A percentile compares a stretch with the other conserved stretches of the same genome.
Conservation (phyloP, 2,329 filamentous ascomycete species). For the Mycosphaerella arachidis region DNA sequence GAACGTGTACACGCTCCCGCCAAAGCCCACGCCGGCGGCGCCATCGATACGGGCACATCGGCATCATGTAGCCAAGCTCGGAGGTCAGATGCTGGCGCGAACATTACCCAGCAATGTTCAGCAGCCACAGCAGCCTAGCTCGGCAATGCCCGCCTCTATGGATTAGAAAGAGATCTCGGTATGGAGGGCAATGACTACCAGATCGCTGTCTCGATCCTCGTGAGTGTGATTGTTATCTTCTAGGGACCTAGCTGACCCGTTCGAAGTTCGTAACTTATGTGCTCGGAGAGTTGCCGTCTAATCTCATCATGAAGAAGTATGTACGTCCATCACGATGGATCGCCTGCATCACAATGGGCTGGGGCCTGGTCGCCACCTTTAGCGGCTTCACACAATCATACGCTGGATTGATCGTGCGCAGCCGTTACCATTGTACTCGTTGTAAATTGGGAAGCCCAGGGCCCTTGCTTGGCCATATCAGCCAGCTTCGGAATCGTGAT, state of each 20-base stretch:
- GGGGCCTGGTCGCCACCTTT: constrained; percentile 64
- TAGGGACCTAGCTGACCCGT: neutral
- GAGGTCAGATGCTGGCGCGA: no score
- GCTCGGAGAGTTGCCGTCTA: constrained; percentile 43
- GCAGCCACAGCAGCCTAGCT: constrained; percentile 3
- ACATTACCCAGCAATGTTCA: no score
- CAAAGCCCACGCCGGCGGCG: no score
- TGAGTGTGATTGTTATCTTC: neutral
- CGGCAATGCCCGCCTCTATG: constrained; percentile 62
- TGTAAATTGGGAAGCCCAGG: no score
- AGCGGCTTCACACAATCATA: constrained; percentile 65
- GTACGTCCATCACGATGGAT: constrained; percentile 39
- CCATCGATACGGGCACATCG: no score
- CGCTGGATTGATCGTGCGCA: constrained; percentile 53
- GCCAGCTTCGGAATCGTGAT: no score
- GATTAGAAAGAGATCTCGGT: constrained; percentile 58
- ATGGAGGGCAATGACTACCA: constrained; percentile 64
- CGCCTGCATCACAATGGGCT: constrained; percentile 55
- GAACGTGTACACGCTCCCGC: no score
- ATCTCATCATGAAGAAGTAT: constrained; percentile 43
- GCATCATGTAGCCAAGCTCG: no score
- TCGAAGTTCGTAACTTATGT: constrained; percentile 43
- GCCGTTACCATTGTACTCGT: neutral
- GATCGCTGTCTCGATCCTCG: constrained; percentile 42
- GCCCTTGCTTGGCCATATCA: no score